Conservation (phyloP, 1,284 basidiomycete species). For the Vanrija sp. region DNA sequence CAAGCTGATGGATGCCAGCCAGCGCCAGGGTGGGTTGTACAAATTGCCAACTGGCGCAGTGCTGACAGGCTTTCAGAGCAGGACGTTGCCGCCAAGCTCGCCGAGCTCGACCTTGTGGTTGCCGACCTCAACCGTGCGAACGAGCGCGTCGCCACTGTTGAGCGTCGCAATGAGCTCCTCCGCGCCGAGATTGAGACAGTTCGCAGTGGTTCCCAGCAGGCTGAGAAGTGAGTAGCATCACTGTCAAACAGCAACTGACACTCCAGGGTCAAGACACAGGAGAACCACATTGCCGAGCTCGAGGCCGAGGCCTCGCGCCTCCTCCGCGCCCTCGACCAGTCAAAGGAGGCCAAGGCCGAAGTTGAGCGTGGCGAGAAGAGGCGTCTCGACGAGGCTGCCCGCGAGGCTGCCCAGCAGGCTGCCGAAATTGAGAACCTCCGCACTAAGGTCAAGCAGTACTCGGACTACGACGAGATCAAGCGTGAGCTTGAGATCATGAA, state of each 20-base stretch:
- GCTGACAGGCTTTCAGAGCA: slow-evolving; percentile 61
- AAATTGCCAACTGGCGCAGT: background rate
- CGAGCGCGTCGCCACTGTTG: slow-evolving; percentile 82
- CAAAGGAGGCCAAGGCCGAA: slow-evolving; percentile 60
- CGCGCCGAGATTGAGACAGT: slow-evolving; percentile 88
- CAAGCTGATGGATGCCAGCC: slow-evolving; percentile 79
- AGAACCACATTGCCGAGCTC: slow-evolving; percentile 65
- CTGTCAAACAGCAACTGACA: background rate
- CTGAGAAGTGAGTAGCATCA: slow-evolving; percentile 69
- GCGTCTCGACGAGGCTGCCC: slow-evolving; percentile 60
- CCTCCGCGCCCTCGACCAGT: slow-evolving; percentile 63
- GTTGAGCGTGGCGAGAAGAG: slow-evolving; percentile 55
- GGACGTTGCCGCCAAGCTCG: slow-evolving; percentile 79
- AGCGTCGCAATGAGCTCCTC: slow-evolving; percentile 87
- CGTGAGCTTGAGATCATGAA: slow-evolving; percentile 96
- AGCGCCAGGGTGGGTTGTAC: slow-evolving; percentile 66
- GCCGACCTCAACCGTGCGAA: slow-evolving; percentile 91
- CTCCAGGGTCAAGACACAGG: slow-evolving; percentile 64
- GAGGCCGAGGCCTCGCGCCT: slow-evolving; percentile 70
- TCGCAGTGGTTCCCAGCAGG: slow-evolving; percentile 71
- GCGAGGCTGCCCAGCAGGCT: slow-evolving; percentile 59
- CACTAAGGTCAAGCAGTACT: slow-evolving; percentile 64
- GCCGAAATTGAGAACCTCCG: slow-evolving; percentile 66
- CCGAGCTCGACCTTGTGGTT: slow-evolving; percentile 87
- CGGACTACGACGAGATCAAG: slow-evolving; percentile 92